A percentile compares a stretch with the other conserved stretches of the same genome.
These are phyloP conservation scores for Corymbia maculata DNA, from an alignment of 345 rosid species.

Conservation along the genomic window DNA sequence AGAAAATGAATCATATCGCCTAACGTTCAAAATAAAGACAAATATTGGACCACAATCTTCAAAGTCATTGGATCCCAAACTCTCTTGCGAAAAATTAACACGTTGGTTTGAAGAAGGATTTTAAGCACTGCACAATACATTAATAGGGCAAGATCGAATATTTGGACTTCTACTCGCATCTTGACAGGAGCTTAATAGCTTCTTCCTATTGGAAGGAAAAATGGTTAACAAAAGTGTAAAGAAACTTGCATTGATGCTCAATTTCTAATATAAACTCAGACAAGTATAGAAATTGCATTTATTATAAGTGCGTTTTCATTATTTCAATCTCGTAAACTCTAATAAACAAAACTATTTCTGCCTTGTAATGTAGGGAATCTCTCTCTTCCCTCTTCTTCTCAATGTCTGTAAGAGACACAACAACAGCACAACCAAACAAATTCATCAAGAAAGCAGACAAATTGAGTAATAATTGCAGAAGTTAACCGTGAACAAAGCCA, in stretches of 20 bases:
- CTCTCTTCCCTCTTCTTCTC: not conserved
- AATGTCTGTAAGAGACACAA: not conserved
- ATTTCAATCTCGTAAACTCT: not conserved
- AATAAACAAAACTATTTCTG: not conserved
- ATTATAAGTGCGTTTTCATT: not conserved
- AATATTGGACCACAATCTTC: not conserved
- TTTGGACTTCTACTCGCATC: not conserved
- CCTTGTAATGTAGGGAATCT: not conserved
- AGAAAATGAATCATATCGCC: not conserved
- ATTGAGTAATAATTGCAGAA: not conserved
- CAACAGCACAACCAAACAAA: not conserved
- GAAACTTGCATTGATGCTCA: not conserved
- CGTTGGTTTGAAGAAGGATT: not conserved
- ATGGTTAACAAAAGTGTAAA: not conserved
- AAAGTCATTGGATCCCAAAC: not conserved
- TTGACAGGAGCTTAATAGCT: not conserved
- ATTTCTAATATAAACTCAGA: not conserved
- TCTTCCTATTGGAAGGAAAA: not conserved
- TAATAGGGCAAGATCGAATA: not conserved
- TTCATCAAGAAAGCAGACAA: not conserved
- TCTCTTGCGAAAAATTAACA: not conserved
- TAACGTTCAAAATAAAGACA: not conserved
- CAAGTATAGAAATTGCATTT: not conserved
- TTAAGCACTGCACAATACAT: not conserved
- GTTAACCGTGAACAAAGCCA: slow-evolving; percentile 24